Evolutionary conservation across 352 stramenopile genomes (phyloP), one percentile per base, ranked within the genome.

Genomic region (Labyrinthula sp.): DNA sequence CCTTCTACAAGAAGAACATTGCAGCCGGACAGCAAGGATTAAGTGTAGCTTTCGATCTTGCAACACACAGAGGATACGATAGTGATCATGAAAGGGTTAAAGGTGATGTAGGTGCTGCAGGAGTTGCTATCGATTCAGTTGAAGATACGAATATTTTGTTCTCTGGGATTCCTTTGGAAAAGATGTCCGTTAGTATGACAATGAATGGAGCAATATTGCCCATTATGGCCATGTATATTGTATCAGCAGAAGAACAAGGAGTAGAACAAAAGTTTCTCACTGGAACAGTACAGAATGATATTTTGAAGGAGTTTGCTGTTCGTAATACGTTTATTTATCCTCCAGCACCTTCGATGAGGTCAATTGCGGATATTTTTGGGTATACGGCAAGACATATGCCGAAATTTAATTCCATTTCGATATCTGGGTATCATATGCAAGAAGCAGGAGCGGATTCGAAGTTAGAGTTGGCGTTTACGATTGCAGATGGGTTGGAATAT

Each of bases 261-360:
- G 76, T 88, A 27, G 64, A 71, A 26, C 69, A 83, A 61, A 72
- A 77, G 34, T 48, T 75, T 22, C 67, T 96, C 1, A 66, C 73
- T 1, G 78, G 78, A 12, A 91, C 79, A 0, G 84, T 91, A 47
- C 79, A 95, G 63, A 95, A 95, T 65, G 86, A 95, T 64, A 93
- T 95, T 58, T 64, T 95, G 35, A 96, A 95, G 66, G 77, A 89
- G 61, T 89, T 87, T 46, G 87, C 87, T 75, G 77, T 89, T 33
- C 64, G 86, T 18, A 96, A 96, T 62, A 96, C 86, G 36, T 96
- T 90, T 65, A 96, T 96, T 54, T 96, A 94, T 67, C 84, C 84
- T 30, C 86, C 86, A 3, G 56, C 66, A 31, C 77, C 81, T 38
- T 83, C 72, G n/a, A 87, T 95, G 68, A 71, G 82, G 34, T 75